These are phyloP conservation scores for Nidula niveotomentosa DNA, from an alignment of 1,284 basidiomycete species.

Conservation along the genomic window DNA sequence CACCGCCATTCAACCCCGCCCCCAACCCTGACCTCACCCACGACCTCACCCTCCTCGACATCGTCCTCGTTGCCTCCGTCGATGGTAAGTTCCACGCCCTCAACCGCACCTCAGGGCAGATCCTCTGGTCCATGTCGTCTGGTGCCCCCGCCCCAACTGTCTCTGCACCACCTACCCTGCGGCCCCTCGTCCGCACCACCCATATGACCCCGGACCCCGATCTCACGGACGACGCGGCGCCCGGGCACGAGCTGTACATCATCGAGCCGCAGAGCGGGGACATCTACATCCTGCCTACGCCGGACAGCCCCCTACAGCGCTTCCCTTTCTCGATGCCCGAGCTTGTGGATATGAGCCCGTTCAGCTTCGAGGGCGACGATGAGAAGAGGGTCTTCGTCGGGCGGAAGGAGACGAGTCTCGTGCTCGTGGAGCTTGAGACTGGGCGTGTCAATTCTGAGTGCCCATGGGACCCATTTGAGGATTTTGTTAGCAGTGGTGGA, in stretches of 20 bases:
- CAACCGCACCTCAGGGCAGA: slow-evolving; percentile 75
- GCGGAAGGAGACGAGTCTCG: slow-evolving; percentile 79
- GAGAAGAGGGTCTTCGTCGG: slow-evolving; percentile 78
- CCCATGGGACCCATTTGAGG: slow-evolving; percentile 70
- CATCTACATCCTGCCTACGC: slow-evolving; percentile 78
- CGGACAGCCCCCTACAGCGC: slow-evolving; percentile 69
- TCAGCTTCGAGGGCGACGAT: slow-evolving; percentile 70
- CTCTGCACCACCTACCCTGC: slow-evolving; percentile 50
- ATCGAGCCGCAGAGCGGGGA: slow-evolving; percentile 91
- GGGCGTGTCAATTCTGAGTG: slow-evolving; percentile 79
- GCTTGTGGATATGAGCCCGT: slow-evolving; percentile 86
- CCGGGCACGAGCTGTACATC: slow-evolving; percentile 75
- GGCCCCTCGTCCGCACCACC: slow-evolving; percentile 70
- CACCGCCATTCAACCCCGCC: slow-evolving; percentile 9
- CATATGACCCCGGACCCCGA: slow-evolving; percentile 59
- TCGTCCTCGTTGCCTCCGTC: slow-evolving; percentile 84
- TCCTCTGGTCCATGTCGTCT: slow-evolving; percentile 81
- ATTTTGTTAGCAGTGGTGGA: slow-evolving; percentile 54
- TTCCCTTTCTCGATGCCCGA: slow-evolving; percentile 86
- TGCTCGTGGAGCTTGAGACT: slow-evolving; percentile 82
- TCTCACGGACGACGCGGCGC: slow-evolving; percentile 48
- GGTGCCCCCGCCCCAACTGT: slow-evolving; percentile 38
- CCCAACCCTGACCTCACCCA: slow-evolving; percentile 17
- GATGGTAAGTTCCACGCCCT: slow-evolving; percentile 90
- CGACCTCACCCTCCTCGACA: slow-evolving; percentile 67